Conservation (phyloP, 2,329 filamentous ascomycete genomes). For the Rosellinia necatrix region DNA sequence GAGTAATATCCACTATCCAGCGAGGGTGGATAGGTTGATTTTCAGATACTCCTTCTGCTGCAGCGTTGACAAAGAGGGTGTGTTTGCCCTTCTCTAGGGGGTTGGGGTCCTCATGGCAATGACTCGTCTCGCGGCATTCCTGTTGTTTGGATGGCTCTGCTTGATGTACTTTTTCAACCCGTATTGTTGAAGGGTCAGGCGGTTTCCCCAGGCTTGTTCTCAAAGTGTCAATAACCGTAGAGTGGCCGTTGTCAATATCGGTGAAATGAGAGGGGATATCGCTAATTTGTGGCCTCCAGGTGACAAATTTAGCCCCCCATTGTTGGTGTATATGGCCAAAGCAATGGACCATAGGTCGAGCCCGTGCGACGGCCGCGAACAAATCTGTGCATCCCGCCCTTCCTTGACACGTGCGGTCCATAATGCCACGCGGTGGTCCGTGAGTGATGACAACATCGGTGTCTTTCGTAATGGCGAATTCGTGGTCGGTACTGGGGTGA, state of each 20-base stretch:
- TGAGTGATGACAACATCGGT: slow-evolving; percentile 60
- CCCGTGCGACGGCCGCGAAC: slow-evolving; percentile 49
- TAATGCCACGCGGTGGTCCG: slow-evolving; percentile 53
- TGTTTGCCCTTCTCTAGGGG: slow-evolving; percentile 47
- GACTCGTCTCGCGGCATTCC: slow-evolving; percentile 46
- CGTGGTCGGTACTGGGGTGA: slow-evolving; percentile 32
- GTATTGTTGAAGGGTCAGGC: slow-evolving; percentile 27
- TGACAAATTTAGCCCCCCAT: slow-evolving; percentile 46
- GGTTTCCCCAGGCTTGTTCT: slow-evolving; percentile 32
- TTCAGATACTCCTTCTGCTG: slow-evolving; percentile 53
- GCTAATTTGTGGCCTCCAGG: slow-evolving; percentile 44
- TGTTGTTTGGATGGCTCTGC: slow-evolving; percentile 23
- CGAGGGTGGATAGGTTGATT: slow-evolving; percentile 49
- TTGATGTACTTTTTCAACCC: neutral
- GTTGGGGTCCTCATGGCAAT: slow-evolving; percentile 43
- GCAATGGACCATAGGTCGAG: neutral
- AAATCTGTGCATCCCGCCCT: slow-evolving; percentile 50
- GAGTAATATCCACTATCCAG: slow-evolving; percentile 50
- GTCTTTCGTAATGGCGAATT: slow-evolving; percentile 43
- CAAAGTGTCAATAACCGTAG: slow-evolving; percentile 44
- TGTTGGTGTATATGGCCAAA: slow-evolving; percentile 8
- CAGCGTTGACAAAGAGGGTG: slow-evolving; percentile 65
- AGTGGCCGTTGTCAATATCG: slow-evolving; percentile 49
- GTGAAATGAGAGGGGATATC: slow-evolving; percentile 49
- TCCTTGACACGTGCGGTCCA: slow-evolving; percentile 48